Conservation (phyloP, 2,329 filamentous ascomycete genomes). For the Fusarium lyarnte region DNA sequence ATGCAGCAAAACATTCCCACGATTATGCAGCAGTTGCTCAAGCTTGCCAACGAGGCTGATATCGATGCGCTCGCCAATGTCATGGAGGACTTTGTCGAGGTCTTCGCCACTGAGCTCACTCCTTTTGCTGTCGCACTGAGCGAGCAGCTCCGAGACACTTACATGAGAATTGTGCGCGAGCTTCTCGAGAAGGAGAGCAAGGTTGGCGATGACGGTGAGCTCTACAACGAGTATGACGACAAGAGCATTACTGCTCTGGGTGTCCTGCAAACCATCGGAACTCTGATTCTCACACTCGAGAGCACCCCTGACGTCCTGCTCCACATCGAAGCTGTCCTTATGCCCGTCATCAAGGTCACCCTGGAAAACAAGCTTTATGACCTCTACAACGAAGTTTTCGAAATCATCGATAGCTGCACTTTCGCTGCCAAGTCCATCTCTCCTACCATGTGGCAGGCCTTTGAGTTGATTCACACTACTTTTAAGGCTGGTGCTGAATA, state of each 20-base stretch:
- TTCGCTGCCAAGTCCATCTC: conserved; percentile 97
- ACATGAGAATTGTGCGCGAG: conserved; percentile 91
- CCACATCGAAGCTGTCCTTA: conserved; percentile 93
- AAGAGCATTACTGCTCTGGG: conserved; percentile 98
- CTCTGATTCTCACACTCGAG: conserved; percentile 94
- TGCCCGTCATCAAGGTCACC: conserved; percentile 96
- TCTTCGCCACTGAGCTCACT: conserved; percentile 95
- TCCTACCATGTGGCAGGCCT: conserved; percentile 97
- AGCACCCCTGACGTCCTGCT: conserved; percentile 95
- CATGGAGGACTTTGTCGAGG: conserved; percentile 99
- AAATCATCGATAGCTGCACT: conserved; percentile 99
- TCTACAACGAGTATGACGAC: conserved; percentile 94
- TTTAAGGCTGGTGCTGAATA: conserved; percentile 98
- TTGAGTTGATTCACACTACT: conserved; percentile 94
- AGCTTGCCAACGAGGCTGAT: conserved; percentile 96
- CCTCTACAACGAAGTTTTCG: conserved; percentile 97
- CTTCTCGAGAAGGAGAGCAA: conserved; percentile 88
- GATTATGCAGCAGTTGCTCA: conserved; percentile 98
- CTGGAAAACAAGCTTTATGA: conserved; percentile 98
- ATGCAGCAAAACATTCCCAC: conserved; percentile 99
- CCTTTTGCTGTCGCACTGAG: conserved; percentile 96
- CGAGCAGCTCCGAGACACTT: conserved; percentile 95
- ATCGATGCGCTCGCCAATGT: conserved; percentile 97
- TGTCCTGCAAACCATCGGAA: conserved; percentile 96
- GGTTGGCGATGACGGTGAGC: conserved; percentile 77